These are phyloP conservation scores for Agaricus blazei DNA, from an alignment of 768 basidiomycete species.

Conservation along the genomic window DNA sequence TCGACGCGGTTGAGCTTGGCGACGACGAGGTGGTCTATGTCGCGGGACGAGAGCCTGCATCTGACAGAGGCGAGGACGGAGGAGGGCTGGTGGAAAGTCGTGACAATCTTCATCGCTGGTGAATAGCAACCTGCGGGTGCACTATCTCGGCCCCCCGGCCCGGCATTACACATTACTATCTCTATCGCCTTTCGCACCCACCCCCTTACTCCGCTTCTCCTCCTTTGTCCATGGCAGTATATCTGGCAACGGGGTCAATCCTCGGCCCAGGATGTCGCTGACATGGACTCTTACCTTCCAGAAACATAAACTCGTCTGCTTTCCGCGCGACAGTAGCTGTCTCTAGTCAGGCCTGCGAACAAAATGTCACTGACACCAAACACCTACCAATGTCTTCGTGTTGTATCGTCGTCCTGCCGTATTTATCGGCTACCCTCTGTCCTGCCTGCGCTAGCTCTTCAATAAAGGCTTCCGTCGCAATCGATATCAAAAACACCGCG, in stretches of 20 bases:
- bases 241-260: constrained; percentile 30
- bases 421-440: constrained; percentile 64
- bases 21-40: constrained; percentile 60
- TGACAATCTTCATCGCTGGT: constrained; percentile 49
- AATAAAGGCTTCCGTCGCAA: constrained; percentile 89
- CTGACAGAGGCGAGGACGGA: constrained; percentile 67
- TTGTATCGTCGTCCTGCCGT: constrained; percentile 72
- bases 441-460: constrained; percentile 66
- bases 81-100: constrained; percentile 74
- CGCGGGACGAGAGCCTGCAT: constrained; percentile 52
- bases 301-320: constrained; percentile 72
- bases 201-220: constrained; percentile 32
- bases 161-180: constrained; percentile 17
- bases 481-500: constrained; percentile 70
- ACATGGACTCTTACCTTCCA: constrained; percentile 50
- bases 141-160: constrained; percentile 5
- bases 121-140: background rate
- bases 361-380: background rate
- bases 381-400: constrained; percentile 72
- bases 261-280: background rate
- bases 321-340: constrained; percentile 58
- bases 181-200: constrained; percentile 48
- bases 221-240: constrained; percentile 49
- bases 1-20: constrained; percentile 65
- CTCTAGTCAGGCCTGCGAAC: background rate